Conservation (phyloP, 805 yeast genomes). For the Candida easanensis region DNA sequence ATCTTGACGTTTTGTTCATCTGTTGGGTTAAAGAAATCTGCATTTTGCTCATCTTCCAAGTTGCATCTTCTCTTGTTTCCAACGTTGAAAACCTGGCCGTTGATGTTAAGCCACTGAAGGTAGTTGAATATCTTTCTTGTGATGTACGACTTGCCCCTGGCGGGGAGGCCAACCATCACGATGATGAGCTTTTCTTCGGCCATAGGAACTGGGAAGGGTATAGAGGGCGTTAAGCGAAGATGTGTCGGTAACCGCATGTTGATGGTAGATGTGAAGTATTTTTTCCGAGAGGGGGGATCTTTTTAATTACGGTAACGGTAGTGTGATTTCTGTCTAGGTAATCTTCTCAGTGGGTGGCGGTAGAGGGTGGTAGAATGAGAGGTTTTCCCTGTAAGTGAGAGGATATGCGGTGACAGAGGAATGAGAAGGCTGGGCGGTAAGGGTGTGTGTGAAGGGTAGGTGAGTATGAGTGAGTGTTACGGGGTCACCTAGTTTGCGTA, state of each 20-base stretch:
- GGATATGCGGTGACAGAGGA: too few relatives aligned
- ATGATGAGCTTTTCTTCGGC: constrained; percentile 47
- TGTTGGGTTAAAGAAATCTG: constrained; percentile 38
- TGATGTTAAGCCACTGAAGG: constrained; percentile 63
- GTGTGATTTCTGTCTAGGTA: too few relatives aligned
- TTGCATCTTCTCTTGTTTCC: constrained; percentile 57
- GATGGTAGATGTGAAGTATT: too few relatives aligned
- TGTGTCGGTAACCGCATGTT: not conserved
- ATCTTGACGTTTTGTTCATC: constrained; percentile 33
- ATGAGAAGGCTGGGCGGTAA: too few relatives aligned
- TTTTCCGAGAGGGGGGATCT: too few relatives aligned
- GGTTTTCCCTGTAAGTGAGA: too few relatives aligned
- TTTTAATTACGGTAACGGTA: too few relatives aligned
- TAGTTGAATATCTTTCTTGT: constrained; percentile 62
- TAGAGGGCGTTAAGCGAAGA: not conserved
- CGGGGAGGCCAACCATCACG: constrained; percentile 74
- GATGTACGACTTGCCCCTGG: constrained; percentile 68
- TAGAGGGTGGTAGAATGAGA: too few relatives aligned
- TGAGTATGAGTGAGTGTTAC: too few relatives aligned
- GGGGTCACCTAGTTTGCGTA: too few relatives aligned
- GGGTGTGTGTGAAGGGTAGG: too few relatives aligned
- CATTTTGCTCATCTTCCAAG: constrained; percentile 15
- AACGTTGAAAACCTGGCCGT: constrained; percentile 63
- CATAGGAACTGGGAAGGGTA: constrained; percentile 1
- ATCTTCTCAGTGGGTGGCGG: too few relatives aligned